Evolutionary conservation across 352 stramenopile genomes (phyloP), one percentile per base, ranked within the genome.

Genomic region (Globisporangium takayamanum): DNA sequence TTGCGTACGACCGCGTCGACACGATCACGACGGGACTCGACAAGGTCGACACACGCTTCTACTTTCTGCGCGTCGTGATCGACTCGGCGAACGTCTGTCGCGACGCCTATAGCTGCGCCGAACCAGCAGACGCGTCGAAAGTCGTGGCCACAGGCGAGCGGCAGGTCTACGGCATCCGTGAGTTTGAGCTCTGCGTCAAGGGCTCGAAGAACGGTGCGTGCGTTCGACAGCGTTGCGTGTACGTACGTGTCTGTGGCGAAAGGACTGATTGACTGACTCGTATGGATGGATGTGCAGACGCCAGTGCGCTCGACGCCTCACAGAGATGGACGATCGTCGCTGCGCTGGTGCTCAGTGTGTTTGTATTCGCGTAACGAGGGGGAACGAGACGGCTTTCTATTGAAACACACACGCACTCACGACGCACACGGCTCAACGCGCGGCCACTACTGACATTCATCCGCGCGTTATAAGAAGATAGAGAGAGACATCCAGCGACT

Each of bases 111-210:
- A 64, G 65, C 2, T 92, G 83, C 59, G 37, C 30, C 0, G 78
- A 70, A n/a, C 73, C 77, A 20, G 42, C 25, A 5, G 25, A 53
- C 1, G 59, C 47, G 20, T 33, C 44, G 5, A 64, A 53, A 16
- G 63, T 50, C n/a, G 66, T 51, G 33, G 46, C 51, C 39, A 80
- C 72, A 1, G 72, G 74, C 63, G 80, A 89, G 64, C 78, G 75
- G n/a, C 64, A 78, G 41, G 66, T 93, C 42, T 93, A 90, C 63
- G 81, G 80, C 53, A 88, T 93, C 49, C 79, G 80, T 20, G 79
- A 93, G 69, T 62, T 93, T 18, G 83, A 93, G 56, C 59, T 93
- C 30, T 92, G 81, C 79, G 74, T 73, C 8, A 76, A 67, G 37
- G 72, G 73, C 39, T 68, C 56, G 18, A 85, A 77, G 58, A 91